Percentiles rank a stretch among this genome's conserved stretches.
These are phyloP conservation scores for Bolboschoenus planiculmis DNA, from an alignment of 176 grass and related monocot genomes.

Conservation along the genomic window DNA sequence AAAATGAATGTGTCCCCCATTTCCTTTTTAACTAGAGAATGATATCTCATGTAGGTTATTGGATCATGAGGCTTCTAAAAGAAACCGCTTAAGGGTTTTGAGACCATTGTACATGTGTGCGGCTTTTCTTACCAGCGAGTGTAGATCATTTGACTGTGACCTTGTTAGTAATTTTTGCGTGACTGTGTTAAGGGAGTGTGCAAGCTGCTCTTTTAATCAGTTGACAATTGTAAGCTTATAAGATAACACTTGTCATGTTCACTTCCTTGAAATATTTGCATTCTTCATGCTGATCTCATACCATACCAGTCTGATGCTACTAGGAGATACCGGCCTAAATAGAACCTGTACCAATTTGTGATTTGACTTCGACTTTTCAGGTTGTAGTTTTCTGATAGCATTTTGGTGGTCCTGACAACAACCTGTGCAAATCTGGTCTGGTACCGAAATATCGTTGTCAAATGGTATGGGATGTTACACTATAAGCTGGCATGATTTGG, in stretches of 20 bases:
- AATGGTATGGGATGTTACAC: neutral
- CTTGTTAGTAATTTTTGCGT: constrained; percentile 38
- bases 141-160: constrained; percentile 21
- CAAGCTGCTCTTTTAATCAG: constrained; percentile 31
- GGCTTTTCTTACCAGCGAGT: constrained; percentile 36
- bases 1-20: neutral
- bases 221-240: constrained; percentile 43
- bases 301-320: neutral
- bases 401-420: constrained; percentile 1
- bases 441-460: neutral
- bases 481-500: neutral
- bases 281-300: neutral
- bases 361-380: neutral
- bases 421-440: neutral
- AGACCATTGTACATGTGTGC: constrained; percentile 54
- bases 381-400: neutral
- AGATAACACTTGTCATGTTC: neutral
- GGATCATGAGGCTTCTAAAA: constrained; percentile 32
- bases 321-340: neutral
- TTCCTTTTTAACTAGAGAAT: neutral
- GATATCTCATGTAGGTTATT: constrained; percentile 39
- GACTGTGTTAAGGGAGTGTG: constrained; percentile 29
- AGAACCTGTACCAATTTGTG: neutral
- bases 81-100: constrained; percentile 37
- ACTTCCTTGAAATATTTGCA: constrained; percentile 1